Evolutionary conservation across 2,329 filamentous ascomycete species (phyloP), one percentile per base, ranked within the genome.

Genomic region (Hypoxylon sp.): DNA sequence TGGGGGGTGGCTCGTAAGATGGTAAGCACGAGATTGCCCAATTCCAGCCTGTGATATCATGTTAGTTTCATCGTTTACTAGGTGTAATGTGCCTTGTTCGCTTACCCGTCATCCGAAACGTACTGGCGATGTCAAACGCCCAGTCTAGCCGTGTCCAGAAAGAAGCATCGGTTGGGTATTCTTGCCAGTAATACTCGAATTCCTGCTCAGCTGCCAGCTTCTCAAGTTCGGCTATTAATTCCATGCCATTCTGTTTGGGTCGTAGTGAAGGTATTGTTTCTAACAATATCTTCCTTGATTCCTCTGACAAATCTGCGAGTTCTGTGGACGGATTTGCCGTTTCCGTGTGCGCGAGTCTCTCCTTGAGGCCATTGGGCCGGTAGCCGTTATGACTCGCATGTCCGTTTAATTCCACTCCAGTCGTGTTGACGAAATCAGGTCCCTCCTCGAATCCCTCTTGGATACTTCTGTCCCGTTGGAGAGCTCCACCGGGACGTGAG

Each of bases 141-240:
- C 89, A 91, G 69, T 79, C 79, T 6, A 90, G 75, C 10, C 89
- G 83, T 43, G 84, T 77, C 23, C 74, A 56, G 49, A 89, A 84
- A 0, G 84, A 75, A 1, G 77, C 84, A 2, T 84, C 75, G 3
- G 81, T 80, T 0, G 88, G 89, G 69, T 85, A 91, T 0, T 82
- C 77, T 74, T 91, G 84, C 89, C 89, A 91, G 72, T 85, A 84
- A 61, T 89, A 89, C 63, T 86, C 82, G 49, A 79, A 79, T 4
- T 79, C 77, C 17, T 79, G 73, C 0, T 75, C 70, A 2, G 49
- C 63, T 21, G 65, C 67, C 30, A 74, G 51, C 41, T 62, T 63
- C 53, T 36, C 53, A 3, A 68, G 58, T 28, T 70, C 56, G 34
- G 19, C n/a, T n/a, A 19, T 32, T 46, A 49, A 14, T 17, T 41